A percentile compares a stretch with the other conserved stretches of the same genome.
Evolutionary conservation across 495 filamentous ascomycete genomes (phyloP).

Genomic region (Thermochaetoides thermophila): DNA sequence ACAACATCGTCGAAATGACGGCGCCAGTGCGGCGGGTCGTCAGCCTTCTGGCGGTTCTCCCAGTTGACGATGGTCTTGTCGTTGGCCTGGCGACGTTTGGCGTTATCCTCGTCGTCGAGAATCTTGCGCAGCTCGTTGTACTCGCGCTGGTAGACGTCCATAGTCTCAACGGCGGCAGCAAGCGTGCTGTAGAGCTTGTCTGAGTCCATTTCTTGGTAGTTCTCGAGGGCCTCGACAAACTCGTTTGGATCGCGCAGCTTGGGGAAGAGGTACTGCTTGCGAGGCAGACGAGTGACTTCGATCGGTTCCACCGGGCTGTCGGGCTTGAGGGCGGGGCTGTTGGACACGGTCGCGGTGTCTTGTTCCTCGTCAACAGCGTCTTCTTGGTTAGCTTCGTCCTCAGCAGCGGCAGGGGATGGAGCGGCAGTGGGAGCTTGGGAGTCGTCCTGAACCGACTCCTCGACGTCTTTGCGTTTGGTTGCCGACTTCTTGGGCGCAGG

Average conservation of each 20-base stretch:
- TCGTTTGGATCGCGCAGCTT: constrained; percentile 24
- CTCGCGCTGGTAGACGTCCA: constrained; percentile 50
- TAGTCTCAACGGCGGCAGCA: constrained; percentile 34
- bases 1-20: constrained; percentile 18
- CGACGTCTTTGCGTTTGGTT: constrained; percentile 4
- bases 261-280: constrained; percentile 16
- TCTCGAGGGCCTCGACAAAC: constrained; percentile 19
- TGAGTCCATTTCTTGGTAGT: constrained; percentile 20
- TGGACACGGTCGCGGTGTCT: constrained; percentile 10
- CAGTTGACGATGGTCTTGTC: constrained; percentile 23
- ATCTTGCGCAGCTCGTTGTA: constrained; percentile 44
- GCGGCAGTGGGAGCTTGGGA: constrained; percentile 13
- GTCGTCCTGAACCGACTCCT: constrained; percentile 7
- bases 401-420: constrained; percentile 12
- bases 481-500: background rate
- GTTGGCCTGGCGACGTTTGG: constrained; percentile 25
- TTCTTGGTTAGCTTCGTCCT: constrained; percentile 8
- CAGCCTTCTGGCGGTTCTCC: constrained; percentile 18
- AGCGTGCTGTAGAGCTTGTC: constrained; percentile 40
- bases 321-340: constrained; percentile 3
- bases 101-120: constrained; percentile 34
- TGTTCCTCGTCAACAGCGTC: constrained; percentile 15
- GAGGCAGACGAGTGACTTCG: constrained; percentile 12
- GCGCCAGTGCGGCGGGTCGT: constrained; percentile 15
- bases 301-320: constrained; percentile 8